Conservation (phyloP, 805 yeast genomes). For the Hanseniaspora opuntiae region DNA sequence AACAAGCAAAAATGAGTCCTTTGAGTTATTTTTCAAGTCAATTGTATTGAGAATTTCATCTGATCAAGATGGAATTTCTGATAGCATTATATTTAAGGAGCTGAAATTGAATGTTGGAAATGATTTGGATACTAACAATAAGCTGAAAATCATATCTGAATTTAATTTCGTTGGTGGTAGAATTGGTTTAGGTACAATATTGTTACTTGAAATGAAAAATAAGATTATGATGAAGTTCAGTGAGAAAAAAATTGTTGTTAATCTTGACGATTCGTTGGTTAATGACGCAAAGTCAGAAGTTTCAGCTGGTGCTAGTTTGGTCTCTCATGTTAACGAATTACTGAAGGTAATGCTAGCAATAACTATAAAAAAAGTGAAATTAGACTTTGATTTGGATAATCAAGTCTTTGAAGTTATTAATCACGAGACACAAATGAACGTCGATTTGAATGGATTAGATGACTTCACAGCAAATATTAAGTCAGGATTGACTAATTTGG, state of each 20-base stretch:
- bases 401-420: constrained; percentile 4
- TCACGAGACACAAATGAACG: neutral
- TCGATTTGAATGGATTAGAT: neutral
- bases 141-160: neutral
- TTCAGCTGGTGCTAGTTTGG: neutral
- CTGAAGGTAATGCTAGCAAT: neutral
- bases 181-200: neutral
- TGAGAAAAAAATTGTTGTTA: neutral
- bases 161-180: neutral
- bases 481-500: neutral
- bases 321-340: neutral
- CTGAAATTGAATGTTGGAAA: neutral
- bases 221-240: neutral
- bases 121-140: neutral
- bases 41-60: constrained; percentile 9
- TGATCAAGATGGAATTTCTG: constrained; percentile 9
- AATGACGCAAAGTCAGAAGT: neutral
- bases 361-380: neutral
- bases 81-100: constrained; percentile 5
- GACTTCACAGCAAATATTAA: neutral
- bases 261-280: neutral
- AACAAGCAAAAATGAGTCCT: neutral
- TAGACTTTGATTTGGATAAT: constrained; percentile 4
- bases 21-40: constrained; percentile 1
- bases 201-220: neutral